Conservation (phyloP, 768 basidiomycete genomes). For the Erythrobasidium yunnanense region DNA sequence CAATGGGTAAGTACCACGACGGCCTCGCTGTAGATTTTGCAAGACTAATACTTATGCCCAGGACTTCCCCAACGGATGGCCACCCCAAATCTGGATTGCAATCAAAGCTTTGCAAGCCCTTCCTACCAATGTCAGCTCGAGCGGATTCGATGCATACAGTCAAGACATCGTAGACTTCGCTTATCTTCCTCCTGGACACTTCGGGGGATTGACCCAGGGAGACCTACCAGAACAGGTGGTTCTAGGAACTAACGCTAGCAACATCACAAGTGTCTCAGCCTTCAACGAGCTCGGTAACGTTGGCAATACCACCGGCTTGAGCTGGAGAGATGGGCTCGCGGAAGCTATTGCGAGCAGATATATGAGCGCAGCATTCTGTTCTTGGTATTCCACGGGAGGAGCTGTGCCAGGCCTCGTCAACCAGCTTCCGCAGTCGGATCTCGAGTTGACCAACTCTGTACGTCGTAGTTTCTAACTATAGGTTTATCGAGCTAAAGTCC, state of each 20-base stretch:
- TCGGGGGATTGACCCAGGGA: conserved; percentile 59
- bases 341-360: conserved; percentile 77
- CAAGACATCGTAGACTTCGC: conserved; percentile 50
- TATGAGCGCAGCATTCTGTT: conserved; percentile 68
- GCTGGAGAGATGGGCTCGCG: conserved; percentile 50
- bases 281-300: conserved; percentile 40
- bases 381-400: conserved; percentile 86
- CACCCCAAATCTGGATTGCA: conserved; percentile 60
- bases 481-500: neutral
- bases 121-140: conserved; percentile 58
- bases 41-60: neutral
- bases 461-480: conserved; percentile 30
- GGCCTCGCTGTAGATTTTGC: neutral
- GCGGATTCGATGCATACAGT: conserved; percentile 48
- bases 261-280: neutral
- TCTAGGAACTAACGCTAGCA: conserved; percentile 39
- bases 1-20: conserved; percentile 53
- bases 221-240: conserved; percentile 59
- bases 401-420: conserved; percentile 60
- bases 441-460: conserved; percentile 38
- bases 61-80: conserved; percentile 61
- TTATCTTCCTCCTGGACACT: conserved; percentile 66
- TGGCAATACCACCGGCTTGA: conserved; percentile 50
- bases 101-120: conserved; percentile 65
- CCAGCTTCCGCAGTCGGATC: conserved; percentile 48